phyloP scores from a whole-genome alignment of 805 yeast genomes.

The Myxozyma neotropica region DNA sequence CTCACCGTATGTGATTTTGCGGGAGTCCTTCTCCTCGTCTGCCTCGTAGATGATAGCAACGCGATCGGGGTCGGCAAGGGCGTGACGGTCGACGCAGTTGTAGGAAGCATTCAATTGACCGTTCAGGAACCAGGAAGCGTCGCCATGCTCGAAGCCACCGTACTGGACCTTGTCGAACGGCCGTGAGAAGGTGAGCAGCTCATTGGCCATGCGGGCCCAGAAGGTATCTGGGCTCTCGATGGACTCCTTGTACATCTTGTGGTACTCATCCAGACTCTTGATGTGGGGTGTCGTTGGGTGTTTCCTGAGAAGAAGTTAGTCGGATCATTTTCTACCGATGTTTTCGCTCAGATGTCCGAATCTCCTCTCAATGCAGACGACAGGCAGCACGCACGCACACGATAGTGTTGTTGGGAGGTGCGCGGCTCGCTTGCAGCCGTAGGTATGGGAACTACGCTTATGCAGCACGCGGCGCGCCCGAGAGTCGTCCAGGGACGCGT shows the following conservation, averaged over 20 bases:
- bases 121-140: constrained; percentile 89
- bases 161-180: constrained; percentile 65
- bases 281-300: constrained; percentile 64
- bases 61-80: constrained; percentile 81
- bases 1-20: constrained; percentile 80
- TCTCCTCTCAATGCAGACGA: too few species aligned
- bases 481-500: too few species aligned
- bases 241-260: constrained; percentile 68
- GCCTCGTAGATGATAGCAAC: constrained; percentile 79
- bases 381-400: too few species aligned
- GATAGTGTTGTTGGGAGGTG: background rate
- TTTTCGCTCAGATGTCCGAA: too few species aligned
- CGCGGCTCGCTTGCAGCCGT: background rate
- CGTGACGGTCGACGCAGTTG: constrained; percentile 96
- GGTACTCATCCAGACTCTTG: constrained; percentile 66
- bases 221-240: constrained; percentile 77
- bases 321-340: background rate
- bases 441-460: constrained; percentile 10
- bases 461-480: background rate
- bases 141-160: constrained; percentile 74
- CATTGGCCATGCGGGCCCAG: constrained; percentile 75
- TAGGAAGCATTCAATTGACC: constrained; percentile 92
- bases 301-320: constrained; percentile 17
- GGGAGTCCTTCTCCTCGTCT: constrained; percentile 78
- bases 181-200: constrained; percentile 76